phyloP scores from a whole-genome alignment of 768 basidiomycete genomes.

The Lactifluus subvellereus region DNA sequence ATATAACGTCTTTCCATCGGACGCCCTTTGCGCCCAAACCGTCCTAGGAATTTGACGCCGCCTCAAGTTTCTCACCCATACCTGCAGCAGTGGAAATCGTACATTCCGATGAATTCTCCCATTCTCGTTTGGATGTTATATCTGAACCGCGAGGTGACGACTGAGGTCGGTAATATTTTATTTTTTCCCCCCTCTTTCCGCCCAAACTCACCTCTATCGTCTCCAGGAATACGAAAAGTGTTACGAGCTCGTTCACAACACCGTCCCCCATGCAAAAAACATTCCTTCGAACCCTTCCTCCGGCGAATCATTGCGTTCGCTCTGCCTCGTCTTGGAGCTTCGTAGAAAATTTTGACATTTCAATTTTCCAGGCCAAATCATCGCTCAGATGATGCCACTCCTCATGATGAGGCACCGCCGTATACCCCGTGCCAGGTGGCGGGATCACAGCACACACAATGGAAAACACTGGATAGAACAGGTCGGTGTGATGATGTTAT shows the following conservation, averaged over 20 bases:
- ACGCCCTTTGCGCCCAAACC: conserved; percentile 12
- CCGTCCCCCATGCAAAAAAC: conserved; percentile 48
- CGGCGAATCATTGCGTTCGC: conserved; percentile 64
- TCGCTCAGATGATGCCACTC: conserved; percentile 68
- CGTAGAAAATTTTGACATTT: conserved; percentile 17
- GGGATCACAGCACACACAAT: conserved; percentile 49
- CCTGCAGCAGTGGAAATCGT: not conserved
- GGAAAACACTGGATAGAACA: conserved; percentile 85
- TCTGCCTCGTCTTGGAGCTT: not conserved
- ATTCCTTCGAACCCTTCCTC: conserved; percentile 50
- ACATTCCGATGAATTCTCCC: conserved; percentile 45
- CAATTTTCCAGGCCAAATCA: conserved; percentile 49
- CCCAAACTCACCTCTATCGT: no score
- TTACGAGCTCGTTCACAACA: conserved; percentile 52
- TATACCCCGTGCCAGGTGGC: conserved; percentile 71
- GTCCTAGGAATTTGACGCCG: conserved; percentile 22
- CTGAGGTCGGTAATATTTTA: conserved; percentile 41
- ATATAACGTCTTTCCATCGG: conserved; percentile 7
- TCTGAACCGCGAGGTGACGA: conserved; percentile 65
- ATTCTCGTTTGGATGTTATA: conserved; percentile 80
- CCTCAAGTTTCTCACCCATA: not conserved
- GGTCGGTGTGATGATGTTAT: conserved; percentile 33
- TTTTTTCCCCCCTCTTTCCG: not conserved
- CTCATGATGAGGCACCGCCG: conserved; percentile 84
- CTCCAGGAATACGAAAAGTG: conserved; percentile 69